Evolutionary conservation across 345 rosid species (phyloP).

Genomic region (Lepidium sativum): DNA sequence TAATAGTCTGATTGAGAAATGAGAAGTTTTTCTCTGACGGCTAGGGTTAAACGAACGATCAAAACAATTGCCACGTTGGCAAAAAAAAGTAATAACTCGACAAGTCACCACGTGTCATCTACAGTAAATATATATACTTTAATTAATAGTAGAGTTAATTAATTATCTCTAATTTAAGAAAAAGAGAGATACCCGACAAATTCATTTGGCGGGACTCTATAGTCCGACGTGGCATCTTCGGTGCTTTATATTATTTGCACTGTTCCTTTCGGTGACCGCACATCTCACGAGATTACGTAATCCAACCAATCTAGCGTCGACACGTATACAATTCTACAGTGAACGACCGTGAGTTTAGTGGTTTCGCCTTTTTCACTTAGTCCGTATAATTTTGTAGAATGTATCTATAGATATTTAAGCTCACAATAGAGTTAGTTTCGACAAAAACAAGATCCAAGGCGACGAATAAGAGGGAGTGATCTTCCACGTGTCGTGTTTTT

Average conservation of each 20-base stretch:
- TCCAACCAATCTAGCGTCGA: neutral
- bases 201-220: conserved; percentile 17
- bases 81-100: conserved; percentile 5
- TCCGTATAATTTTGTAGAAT: neutral
- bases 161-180: neutral
- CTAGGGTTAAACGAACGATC: conserved; percentile 28
- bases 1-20: conserved; percentile 7
- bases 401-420: neutral
- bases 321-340: conserved; percentile 7
- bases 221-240: conserved; percentile 46
- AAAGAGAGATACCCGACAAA: conserved; percentile 7
- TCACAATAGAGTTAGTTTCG: conserved; percentile 3
- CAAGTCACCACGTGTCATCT: conserved; percentile 19
- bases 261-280: neutral
- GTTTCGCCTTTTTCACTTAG: neutral
- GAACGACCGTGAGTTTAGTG: neutral
- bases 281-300: conserved; percentile 9
- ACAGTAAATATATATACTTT: too few relatives aligned
- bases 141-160: too few relatives aligned
- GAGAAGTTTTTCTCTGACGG: conserved; percentile 15
- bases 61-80: conserved; percentile 19
- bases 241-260: neutral
- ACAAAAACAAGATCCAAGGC: conserved; percentile 40
- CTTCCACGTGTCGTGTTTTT: neutral
- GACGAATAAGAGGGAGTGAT: conserved; percentile 12